A percentile compares a stretch with the other conserved stretches of the same genome.
Evolutionary conservation across 495 filamentous ascomycete species (phyloP).

Genomic region (Terfezia boudieri): DNA sequence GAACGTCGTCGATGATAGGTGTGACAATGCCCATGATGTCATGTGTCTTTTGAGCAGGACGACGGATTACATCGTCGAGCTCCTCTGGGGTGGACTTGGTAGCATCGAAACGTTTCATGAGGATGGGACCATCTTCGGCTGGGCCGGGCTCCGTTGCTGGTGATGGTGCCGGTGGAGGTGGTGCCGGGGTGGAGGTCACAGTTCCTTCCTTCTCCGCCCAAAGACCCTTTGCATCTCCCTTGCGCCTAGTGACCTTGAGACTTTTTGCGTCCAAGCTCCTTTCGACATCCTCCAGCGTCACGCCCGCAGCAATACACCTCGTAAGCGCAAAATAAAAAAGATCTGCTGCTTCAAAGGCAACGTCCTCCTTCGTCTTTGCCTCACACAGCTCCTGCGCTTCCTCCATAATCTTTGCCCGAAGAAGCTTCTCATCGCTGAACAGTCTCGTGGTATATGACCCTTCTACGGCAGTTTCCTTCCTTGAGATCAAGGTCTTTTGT

Average conservation of each 20-base stretch:
- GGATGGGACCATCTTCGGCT: slow-evolving; percentile 39
- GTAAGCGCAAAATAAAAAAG: slow-evolving; percentile 88
- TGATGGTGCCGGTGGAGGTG: slow-evolving; percentile 13
- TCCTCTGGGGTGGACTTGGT: slow-evolving; percentile 34
- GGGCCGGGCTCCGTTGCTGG: slow-evolving; percentile 19
- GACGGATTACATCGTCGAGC: slow-evolving; percentile 48
- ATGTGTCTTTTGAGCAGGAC: slow-evolving; percentile 78
- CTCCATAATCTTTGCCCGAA: slow-evolving; percentile 93
- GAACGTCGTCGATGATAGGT: slow-evolving; percentile 75
- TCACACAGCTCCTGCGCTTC: slow-evolving; percentile 87
- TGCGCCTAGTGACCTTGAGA: slow-evolving; percentile 73
- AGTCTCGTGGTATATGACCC: slow-evolving; percentile 86
- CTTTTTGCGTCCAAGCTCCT: slow-evolving; percentile 82
- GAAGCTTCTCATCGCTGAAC: slow-evolving; percentile 72
- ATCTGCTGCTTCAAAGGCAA: slow-evolving; percentile 87
- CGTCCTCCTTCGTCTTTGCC: slow-evolving; percentile 54
- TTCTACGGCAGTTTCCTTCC: slow-evolving; percentile 58
- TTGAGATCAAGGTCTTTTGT: slow-evolving; percentile 57
- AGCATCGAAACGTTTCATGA: slow-evolving; percentile 59
- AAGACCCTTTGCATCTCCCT: slow-evolving; percentile 77
- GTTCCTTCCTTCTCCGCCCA: slow-evolving; percentile 50
- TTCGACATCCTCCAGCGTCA: slow-evolving; percentile 69
- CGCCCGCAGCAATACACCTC: slow-evolving; percentile 62
- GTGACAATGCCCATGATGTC: slow-evolving; percentile 79
- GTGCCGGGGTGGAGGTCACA: slow-evolving; percentile 18